Conservation (phyloP, 2,329 filamentous ascomycete species). For the Aspergillus clavatus region DNA sequence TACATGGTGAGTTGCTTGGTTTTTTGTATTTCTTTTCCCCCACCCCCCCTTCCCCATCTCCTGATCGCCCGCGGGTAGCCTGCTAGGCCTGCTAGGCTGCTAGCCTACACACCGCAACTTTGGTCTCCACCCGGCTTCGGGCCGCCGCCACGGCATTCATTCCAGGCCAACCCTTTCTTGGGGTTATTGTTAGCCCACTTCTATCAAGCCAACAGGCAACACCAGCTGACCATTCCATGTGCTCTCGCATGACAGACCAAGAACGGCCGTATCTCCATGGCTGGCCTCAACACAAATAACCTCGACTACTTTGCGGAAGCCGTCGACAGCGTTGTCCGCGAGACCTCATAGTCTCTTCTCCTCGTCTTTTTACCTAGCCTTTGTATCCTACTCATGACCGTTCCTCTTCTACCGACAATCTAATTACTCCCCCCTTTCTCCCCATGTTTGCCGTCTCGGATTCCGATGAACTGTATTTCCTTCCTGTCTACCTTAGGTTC, state of each 20-base stretch:
- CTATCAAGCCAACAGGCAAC: no score
- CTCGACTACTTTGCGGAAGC: constrained; percentile 90
- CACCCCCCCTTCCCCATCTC: no score
- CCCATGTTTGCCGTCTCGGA: no score
- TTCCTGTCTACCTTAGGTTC: no score
- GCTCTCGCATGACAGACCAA: no score
- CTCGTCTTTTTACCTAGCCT: constrained; percentile 7
- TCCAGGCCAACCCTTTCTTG: background rate
- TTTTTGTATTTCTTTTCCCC: background rate
- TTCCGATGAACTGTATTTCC: background rate
- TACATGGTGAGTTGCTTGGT: constrained; percentile 42
- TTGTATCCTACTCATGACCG: background rate
- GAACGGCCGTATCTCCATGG: constrained; percentile 98
- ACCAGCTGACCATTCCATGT: no score
- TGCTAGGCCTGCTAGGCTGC: background rate
- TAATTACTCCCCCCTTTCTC: constrained; percentile 3
- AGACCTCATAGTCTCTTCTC: constrained; percentile 25
- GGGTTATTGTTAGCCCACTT: no score
- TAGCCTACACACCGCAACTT: background rate
- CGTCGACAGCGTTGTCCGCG: constrained; percentile 72
- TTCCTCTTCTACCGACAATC: constrained; percentile 2
- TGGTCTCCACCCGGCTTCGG: background rate
- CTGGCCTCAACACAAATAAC: constrained; percentile 88
- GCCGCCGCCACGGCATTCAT: background rate
- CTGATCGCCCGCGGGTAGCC: no score